These are phyloP conservation scores for Penicillium concentricum DNA, from an alignment of 2,329 filamentous ascomycete genomes.

Conservation along the genomic window DNA sequence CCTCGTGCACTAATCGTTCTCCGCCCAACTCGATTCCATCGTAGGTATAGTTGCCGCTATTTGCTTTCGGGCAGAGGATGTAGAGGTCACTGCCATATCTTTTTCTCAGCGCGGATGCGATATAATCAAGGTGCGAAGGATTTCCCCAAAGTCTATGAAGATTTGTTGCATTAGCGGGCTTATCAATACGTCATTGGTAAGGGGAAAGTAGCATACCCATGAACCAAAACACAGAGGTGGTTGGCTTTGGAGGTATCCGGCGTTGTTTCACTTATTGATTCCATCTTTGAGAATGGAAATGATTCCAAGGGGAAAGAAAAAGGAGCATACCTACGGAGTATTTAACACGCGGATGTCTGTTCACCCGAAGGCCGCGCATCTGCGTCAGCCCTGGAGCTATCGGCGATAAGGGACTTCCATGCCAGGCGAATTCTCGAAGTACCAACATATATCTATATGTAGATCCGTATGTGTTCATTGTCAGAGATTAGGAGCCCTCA, in stretches of 20 bases:
- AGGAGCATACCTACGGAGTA: not conserved
- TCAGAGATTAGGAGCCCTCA: not conserved
- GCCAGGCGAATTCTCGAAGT: not conserved
- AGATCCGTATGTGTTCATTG: not conserved
- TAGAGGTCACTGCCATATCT: conserved; percentile 54
- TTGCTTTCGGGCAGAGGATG: conserved; percentile 56
- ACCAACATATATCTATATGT: not conserved
- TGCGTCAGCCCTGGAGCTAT: conserved; percentile 7
- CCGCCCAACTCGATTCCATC: conserved; percentile 69
- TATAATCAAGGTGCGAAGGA: conserved; percentile 56
- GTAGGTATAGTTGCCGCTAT: conserved; percentile 60
- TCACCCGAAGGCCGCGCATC: conserved; percentile 4
- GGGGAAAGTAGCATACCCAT: conserved; percentile 50
- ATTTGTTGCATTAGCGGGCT: conserved; percentile 9
- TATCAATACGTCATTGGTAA: conserved; percentile 10
- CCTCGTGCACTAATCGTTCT: conserved; percentile 63
- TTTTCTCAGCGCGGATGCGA: conserved; percentile 53
- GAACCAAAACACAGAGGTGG: conserved; percentile 62
- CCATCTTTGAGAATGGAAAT: not conserved
- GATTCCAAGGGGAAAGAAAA: not conserved
- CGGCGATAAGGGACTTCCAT: conserved; percentile 4
- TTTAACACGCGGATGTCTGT: not conserved
- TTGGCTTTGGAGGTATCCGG: conserved; percentile 34
- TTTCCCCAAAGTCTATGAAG: conserved; percentile 58
- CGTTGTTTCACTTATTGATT: conserved; percentile 7